Evolutionary conservation across 148 eudicot genomes (phyloP).

Genomic region (Camellia granthamiana): DNA sequence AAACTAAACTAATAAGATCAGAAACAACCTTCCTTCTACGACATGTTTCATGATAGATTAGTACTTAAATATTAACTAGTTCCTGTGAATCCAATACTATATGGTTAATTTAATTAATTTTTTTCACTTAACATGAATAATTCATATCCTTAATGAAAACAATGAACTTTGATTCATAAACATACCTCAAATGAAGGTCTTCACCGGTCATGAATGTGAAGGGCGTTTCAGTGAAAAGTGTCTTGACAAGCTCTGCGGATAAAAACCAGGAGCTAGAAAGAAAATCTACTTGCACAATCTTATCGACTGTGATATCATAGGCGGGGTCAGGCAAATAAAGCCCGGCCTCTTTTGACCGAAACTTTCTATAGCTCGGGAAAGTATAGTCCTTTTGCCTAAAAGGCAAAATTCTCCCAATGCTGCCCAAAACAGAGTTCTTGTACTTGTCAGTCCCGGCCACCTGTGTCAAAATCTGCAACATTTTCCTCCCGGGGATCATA

Average conservation of each 20-base stretch:
- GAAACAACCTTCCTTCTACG: background rate
- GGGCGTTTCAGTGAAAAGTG: slow-evolving; percentile 81
- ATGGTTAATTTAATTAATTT: background rate
- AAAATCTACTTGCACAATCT: slow-evolving; percentile 86
- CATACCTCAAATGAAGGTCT: slow-evolving; percentile 89
- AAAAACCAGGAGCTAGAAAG: slow-evolving; percentile 97
- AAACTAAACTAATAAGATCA: background rate
- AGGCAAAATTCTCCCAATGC: slow-evolving; percentile 92
- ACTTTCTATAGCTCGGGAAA: slow-evolving; percentile 90
- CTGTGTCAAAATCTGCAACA: slow-evolving; percentile 82
- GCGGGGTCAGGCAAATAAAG: slow-evolving; percentile 97
- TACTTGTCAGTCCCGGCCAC: slow-evolving; percentile 94
- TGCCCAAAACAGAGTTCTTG: slow-evolving; percentile 78
- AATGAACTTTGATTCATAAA: background rate
- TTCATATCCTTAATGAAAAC: background rate
- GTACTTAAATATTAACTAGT: background rate
- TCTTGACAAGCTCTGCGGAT: slow-evolving; percentile 79
- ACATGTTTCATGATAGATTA: background rate
- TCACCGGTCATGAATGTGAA: slow-evolving; percentile 90
- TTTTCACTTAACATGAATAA: background rate
- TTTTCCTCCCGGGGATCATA: slow-evolving; percentile 89
- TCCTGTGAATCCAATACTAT: background rate
- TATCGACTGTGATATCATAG: slow-evolving; percentile 73
- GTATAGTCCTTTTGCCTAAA: slow-evolving; percentile 85
- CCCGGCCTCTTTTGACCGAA: slow-evolving; percentile 89